phyloP scores from a whole-genome alignment of 164 flowering plant genomes.

The Sedum album region DNA sequence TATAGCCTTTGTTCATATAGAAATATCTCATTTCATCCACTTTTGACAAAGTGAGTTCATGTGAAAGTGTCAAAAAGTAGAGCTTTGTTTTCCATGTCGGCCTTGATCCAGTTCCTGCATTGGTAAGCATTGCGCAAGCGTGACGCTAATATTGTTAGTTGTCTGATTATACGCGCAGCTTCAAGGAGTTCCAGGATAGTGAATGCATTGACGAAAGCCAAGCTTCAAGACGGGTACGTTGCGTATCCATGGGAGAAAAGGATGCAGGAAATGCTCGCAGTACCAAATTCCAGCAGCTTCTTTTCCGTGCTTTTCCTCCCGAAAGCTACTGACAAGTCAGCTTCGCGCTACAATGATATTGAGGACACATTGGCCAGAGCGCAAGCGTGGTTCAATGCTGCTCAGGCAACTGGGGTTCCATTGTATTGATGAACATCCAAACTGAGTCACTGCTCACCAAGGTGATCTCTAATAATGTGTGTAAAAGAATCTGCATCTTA shows the following conservation, averaged over 20 bases:
- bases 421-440: constrained; percentile 76
- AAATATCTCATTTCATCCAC: background rate
- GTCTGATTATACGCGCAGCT: constrained; percentile 32
- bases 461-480: constrained; percentile 30
- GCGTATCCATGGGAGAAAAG: constrained; percentile 77
- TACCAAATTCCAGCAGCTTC: constrained; percentile 78
- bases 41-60: background rate
- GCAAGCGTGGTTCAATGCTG: constrained; percentile 76
- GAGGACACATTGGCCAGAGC: constrained; percentile 91
- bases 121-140: background rate
- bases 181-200: constrained; percentile 66
- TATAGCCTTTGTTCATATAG: too few relatives aligned
- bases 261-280: constrained; percentile 54
- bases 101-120: background rate
- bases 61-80: background rate
- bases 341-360: constrained; percentile 66
- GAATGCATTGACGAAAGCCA: constrained; percentile 46
- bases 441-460: constrained; percentile 95
- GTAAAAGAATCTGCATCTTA: background rate
- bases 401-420: constrained; percentile 82
- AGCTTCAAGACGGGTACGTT: constrained; percentile 82
- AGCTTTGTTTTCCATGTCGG: background rate
- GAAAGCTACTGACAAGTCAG: constrained; percentile 50
- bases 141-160: background rate
- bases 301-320: constrained; percentile 79